Evolutionary conservation across 345 rosid species (phyloP).

Genomic region (Alliaria petiolata): DNA sequence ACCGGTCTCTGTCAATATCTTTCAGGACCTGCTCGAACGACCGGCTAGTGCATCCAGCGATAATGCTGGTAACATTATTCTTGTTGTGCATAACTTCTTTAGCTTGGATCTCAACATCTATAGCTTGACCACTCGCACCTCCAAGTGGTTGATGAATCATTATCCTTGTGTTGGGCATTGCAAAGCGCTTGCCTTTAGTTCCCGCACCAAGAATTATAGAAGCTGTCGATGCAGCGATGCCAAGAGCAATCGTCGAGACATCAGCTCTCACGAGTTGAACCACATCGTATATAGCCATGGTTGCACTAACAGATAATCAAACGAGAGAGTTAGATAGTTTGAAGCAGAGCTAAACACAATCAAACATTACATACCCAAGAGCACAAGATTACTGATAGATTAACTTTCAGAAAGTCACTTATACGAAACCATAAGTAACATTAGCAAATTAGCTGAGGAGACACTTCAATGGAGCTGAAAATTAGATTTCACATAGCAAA

Average conservation of each 20-base stretch:
- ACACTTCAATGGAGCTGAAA: background rate
- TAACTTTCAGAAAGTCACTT: no score
- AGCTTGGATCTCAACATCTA: constrained; percentile 85
- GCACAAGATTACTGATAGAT: no score
- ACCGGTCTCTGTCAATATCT: constrained; percentile 83
- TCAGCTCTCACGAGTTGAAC: constrained; percentile 90
- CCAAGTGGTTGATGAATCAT: constrained; percentile 97
- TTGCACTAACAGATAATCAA: constrained; percentile 51
- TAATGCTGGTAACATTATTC: constrained; percentile 58
- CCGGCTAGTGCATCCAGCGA: constrained; percentile 73
- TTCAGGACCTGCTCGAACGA: constrained; percentile 66
- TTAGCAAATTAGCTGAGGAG: background rate
- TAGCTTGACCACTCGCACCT: constrained; percentile 87
- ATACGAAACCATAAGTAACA: no score
- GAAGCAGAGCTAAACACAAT: background rate
- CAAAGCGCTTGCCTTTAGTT: constrained; percentile 86
- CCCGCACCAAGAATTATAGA: constrained; percentile 93
- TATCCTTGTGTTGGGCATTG: constrained; percentile 92
- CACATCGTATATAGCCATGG: constrained; percentile 92
- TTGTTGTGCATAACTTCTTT: constrained; percentile 88
- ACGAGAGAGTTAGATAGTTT: background rate
- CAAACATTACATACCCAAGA: no score
- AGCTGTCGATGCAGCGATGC: constrained; percentile 89
- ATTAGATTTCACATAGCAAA: background rate
- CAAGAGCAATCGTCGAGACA: constrained; percentile 84